Conservation (phyloP, 2,329 filamentous ascomycete genomes). For the Aureobasidium sp. region DNA sequence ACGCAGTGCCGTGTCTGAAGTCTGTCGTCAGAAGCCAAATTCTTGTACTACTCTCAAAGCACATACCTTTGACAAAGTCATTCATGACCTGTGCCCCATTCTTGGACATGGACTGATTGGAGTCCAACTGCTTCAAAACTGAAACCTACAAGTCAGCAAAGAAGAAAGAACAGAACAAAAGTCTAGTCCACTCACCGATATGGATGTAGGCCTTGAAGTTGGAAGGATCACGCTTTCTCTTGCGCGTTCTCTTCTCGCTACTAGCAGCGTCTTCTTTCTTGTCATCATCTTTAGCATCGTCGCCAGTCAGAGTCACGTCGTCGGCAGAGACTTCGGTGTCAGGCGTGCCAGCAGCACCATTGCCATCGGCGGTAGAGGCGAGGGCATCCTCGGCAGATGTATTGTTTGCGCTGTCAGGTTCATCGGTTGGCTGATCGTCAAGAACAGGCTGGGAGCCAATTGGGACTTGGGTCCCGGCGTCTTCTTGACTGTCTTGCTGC, state of each 20-base stretch:
- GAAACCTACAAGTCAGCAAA: neutral
- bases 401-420: neutral
- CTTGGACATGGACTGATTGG: neutral
- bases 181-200: neutral
- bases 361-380: neutral
- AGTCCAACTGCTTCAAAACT: neutral
- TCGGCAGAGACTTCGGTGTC: neutral
- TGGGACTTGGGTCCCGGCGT: neutral
- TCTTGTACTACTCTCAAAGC: too few species aligned
- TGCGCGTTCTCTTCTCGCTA: neutral
- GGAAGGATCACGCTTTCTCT: neutral
- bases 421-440: neutral
- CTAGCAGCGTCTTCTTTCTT: conserved; percentile 1
- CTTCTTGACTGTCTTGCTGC: neutral
- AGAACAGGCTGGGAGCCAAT: neutral
- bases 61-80: conserved; percentile 4
- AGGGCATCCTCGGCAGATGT: neutral
- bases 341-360: neutral
- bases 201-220: neutral
- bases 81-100: neutral
- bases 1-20: too few species aligned
- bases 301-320: neutral
- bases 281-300: conserved; percentile 18
- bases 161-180: neutral
- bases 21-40: too few species aligned